These are phyloP conservation scores for Boletellus emodensis DNA, from an alignment of 768 basidiomycete genomes.

Conservation along the genomic window DNA sequence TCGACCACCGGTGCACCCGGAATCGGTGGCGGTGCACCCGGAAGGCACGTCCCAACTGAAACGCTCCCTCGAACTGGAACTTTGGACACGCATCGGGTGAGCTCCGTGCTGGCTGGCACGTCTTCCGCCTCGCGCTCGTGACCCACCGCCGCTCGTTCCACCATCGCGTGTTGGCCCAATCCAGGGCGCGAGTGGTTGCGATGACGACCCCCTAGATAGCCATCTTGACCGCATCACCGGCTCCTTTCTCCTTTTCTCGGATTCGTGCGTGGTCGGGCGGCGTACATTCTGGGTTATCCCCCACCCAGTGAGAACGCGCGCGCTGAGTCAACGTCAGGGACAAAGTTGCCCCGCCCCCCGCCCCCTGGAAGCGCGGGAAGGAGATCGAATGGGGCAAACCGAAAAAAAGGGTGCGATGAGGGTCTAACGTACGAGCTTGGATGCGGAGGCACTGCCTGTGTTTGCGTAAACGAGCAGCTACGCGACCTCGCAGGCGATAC, in stretches of 20 bases:
- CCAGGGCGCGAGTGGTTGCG: constrained; percentile 13
- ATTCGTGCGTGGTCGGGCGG: not conserved
- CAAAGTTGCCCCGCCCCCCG: constrained; percentile 10
- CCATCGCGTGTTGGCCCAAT: too few relatives aligned
- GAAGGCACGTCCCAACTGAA: too few relatives aligned
- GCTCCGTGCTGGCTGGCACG: too few relatives aligned
- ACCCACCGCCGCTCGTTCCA: too few relatives aligned
- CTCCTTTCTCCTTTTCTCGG: constrained; percentile 6
- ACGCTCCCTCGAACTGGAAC: too few relatives aligned
- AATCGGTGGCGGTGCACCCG: too few relatives aligned
- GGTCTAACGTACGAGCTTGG: not conserved
- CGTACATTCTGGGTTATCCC: not conserved
- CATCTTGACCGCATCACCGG: constrained; percentile 27
- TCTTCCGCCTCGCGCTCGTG: too few relatives aligned
- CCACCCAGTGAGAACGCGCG: constrained; percentile 3
- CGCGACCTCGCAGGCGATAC: not conserved
- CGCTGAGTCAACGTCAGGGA: constrained; percentile 12
- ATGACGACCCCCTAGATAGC: constrained; percentile 28
- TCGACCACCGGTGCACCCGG: too few relatives aligned
- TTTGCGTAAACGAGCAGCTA: constrained; percentile 1
- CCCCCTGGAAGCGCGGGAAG: constrained; percentile 4
- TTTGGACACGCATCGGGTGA: too few relatives aligned
- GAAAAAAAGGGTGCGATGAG: constrained; percentile 3
- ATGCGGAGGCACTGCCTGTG: not conserved
- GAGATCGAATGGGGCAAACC: not conserved